phyloP scores from a whole-genome alignment of 2,329 filamentous ascomycete genomes.

The Diaporthe longicolla region DNA sequence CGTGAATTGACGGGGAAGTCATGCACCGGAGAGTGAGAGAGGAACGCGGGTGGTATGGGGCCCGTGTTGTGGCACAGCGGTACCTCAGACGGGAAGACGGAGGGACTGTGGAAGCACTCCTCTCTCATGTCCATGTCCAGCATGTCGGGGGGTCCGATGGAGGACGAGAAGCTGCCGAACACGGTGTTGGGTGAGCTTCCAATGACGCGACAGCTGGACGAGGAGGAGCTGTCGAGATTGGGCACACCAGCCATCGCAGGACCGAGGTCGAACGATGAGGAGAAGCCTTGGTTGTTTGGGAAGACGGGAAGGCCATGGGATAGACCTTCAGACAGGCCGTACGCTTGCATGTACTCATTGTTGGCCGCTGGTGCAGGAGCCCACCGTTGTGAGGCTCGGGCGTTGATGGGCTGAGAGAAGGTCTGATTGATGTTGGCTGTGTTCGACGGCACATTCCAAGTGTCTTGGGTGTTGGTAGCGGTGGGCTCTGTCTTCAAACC shows the following conservation, averaged over 20 bases:
- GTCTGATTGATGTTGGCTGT: background rate
- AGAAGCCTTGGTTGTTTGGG: too few relatives aligned
- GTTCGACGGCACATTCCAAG: background rate
- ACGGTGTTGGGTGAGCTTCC: slow-evolving; percentile 11
- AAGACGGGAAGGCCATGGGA: background rate
- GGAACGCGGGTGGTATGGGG: background rate
- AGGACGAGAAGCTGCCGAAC: slow-evolving; percentile 32
- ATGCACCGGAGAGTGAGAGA: background rate
- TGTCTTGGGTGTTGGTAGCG: background rate
- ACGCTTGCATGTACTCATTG: background rate
- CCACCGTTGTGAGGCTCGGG: background rate
- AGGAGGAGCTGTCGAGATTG: background rate
- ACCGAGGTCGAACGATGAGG: background rate
- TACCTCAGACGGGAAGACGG: background rate
- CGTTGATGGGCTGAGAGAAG: background rate
- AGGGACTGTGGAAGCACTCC: slow-evolving; percentile 8
- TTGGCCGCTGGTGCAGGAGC: background rate
- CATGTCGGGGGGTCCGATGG: background rate
- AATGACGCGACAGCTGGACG: background rate
- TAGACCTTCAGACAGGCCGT: background rate
- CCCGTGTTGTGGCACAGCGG: background rate
- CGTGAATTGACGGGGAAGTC: background rate
- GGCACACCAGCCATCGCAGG: background rate
- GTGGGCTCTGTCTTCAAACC: background rate
- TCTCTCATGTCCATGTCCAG: slow-evolving; percentile 31